Evolutionary conservation across 2,329 filamentous ascomycete species (phyloP), one percentile per base, ranked within the genome.

Genomic region (Rugonectria rugulosa): DNA sequence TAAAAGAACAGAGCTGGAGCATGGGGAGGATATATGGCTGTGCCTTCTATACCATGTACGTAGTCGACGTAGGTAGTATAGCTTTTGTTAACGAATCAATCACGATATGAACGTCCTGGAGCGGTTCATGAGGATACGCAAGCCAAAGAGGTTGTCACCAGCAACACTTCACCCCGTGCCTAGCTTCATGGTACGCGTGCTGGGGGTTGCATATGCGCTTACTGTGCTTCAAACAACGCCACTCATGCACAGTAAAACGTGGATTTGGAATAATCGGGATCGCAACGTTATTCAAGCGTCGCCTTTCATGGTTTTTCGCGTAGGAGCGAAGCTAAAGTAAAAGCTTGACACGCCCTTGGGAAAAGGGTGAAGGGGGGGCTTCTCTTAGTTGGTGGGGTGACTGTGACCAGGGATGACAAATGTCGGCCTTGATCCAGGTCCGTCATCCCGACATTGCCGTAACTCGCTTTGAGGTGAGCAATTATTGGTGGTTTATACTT

Each of bases 341-440:
- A 32, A 14, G 29, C 24, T 27, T n/a, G n/a, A n/a, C n/a, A n/a
- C n/a, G n/a, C n/a, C n/a, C n/a, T n/a, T n/a, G n/a, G n/a, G 7
- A 9, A 8, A 36, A 6, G 32, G 29, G 15, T 32, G 6, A 12
- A 14, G 29, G 4, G 5, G 6, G n/a, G 11, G 32, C 32, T 36
- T 9, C n/a, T 17, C 11, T 36, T 36, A 56, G 12, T 7, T 29
- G 26, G 26, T 7, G 26, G 26, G 26, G 26, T 12, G 26, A 29
- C 26, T 7, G 26, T 64, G 56, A 52, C 53, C 40, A 36, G 49
- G 40, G 56, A 55, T 68, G 63, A 66, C 65, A 67, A 67, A 68
- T 66, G 36, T 40, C 55, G 61, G 59, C 37, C 47, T 56, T 64
- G 58, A 57, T 53, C 31, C 40, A 56, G 43, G 40, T 53, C 53